These are phyloP conservation scores for Salvia rosmarinus DNA, from an alignment of 257 asterid genomes.

Conservation along the genomic window DNA sequence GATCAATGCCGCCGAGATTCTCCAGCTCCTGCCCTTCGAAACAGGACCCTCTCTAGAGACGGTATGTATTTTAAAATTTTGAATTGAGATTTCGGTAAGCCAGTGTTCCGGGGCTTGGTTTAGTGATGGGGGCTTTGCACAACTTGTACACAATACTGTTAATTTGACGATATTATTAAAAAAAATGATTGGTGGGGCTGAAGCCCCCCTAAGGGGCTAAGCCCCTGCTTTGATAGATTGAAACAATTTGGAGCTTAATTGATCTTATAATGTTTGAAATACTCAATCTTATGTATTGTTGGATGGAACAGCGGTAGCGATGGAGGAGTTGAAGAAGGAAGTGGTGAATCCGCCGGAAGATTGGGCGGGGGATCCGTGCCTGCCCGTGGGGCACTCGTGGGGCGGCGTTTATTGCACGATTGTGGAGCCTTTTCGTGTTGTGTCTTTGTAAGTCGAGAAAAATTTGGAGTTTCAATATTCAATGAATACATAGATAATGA, in stretches of 20 bases:
- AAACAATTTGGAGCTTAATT: too few relatives aligned
- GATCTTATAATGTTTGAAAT: too few relatives aligned
- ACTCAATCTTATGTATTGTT: not conserved
- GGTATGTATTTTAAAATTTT: conserved; percentile 31
- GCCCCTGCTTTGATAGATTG: too few relatives aligned
- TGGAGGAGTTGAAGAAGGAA: conserved; percentile 50
- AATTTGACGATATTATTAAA: not conserved
- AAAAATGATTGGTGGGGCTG: too few relatives aligned
- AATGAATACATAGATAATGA: too few relatives aligned
- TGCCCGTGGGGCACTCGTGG: conserved; percentile 69
- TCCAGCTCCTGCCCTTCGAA: conserved; percentile 61
- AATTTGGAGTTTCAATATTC: not conserved
- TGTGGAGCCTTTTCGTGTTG: conserved; percentile 43
- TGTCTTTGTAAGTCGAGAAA: conserved; percentile 59
- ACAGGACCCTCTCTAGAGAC: conserved; percentile 69
- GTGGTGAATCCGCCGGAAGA: conserved; percentile 55
- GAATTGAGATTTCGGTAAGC: too few relatives aligned
- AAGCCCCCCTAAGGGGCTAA: too few relatives aligned
- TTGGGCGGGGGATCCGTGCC: conserved; percentile 95
- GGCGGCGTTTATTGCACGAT: conserved; percentile 64
- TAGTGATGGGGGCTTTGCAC: too few relatives aligned
- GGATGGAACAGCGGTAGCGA: conserved; percentile 50
- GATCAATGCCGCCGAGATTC: conserved; percentile 83
- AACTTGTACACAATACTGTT: not conserved
- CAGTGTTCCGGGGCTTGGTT: too few relatives aligned